phyloP scores from a whole-genome alignment of 2,329 filamentous ascomycete species.

The Coleophoma crateriformis region DNA sequence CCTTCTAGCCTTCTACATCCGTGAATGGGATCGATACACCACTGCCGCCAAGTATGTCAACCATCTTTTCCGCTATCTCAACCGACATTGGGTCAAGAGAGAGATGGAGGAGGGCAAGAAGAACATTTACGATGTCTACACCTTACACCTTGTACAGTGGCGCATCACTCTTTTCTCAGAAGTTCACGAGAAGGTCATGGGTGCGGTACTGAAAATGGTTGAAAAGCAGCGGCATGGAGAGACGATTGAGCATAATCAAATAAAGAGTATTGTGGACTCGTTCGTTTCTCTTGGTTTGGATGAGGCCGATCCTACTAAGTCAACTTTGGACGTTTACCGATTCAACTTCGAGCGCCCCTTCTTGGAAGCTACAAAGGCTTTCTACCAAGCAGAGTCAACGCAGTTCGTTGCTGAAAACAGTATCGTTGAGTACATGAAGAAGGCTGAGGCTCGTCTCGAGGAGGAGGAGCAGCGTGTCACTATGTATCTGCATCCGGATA shows the following conservation, averaged over 20 bases:
- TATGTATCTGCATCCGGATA: slow-evolving; percentile 88
- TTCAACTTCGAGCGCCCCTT: slow-evolving; percentile 91
- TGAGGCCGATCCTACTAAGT: slow-evolving; percentile 87
- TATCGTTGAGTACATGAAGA: slow-evolving; percentile 99
- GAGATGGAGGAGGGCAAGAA: slow-evolving; percentile 99
- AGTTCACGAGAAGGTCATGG: slow-evolving; percentile 87
- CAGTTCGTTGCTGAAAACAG: slow-evolving; percentile 95
- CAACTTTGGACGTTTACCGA: slow-evolving; percentile 91
- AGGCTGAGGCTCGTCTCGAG: slow-evolving; percentile 81
- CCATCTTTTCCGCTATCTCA: slow-evolving; percentile 92
- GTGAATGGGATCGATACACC: slow-evolving; percentile 94
- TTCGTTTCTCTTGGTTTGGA: slow-evolving; percentile 94
- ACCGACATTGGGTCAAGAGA: slow-evolving; percentile 97
- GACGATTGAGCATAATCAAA: slow-evolving; percentile 94
- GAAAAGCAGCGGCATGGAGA: slow-evolving; percentile 97
- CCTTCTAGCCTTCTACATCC: slow-evolving; percentile 86
- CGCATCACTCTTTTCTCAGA: slow-evolving; percentile 82
- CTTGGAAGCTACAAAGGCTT: slow-evolving; percentile 73
- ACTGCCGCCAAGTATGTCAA: slow-evolving; percentile 96
- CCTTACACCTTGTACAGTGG: slow-evolving; percentile 92
- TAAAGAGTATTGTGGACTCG: slow-evolving; percentile 94
- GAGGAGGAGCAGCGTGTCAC: slow-evolving; percentile 94
- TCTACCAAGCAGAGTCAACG: slow-evolving; percentile 89
- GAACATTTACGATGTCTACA: slow-evolving; percentile 97
- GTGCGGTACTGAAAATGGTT: slow-evolving; percentile 86